Evolutionary conservation across 2,329 filamentous ascomycete genomes (phyloP), one percentile per base, ranked within the genome.

Genomic region (Magnaporthiopsis rhizophila): DNA sequence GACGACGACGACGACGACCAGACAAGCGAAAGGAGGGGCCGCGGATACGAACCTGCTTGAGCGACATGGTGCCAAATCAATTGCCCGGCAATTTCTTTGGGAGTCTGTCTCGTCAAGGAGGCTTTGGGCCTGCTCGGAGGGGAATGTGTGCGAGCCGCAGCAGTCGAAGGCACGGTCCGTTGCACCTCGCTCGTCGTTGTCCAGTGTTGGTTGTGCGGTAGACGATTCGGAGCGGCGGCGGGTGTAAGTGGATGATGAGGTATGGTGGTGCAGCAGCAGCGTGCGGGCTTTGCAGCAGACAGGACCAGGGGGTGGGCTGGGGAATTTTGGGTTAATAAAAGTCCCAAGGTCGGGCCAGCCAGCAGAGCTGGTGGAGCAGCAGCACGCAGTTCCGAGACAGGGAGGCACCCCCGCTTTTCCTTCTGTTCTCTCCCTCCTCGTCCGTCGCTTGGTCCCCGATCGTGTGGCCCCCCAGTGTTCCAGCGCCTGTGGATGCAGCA

Each of bases 11-110:
- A 36, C 34, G 8, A 36, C 9, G 34, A 50, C 7, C 15, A 24
- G 8, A 7, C 45, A 11, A 21, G 38, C 18, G 38, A 50, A 11
- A 36, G 34, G 45, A 53, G 45, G 45, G 45, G 64, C 30, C 24
- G 65, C 59, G 36, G 58, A 28, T 21, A 66, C 70, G 28, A 64
- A 78, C 77, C 72, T 77, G 77, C 68, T 79, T 79, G 64, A 79
- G 67, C 70, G 77, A 79, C 77, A 79, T 79, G 66, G 30, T 21
- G 58, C 45, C 12, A 11, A 53, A 57, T 57, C 61, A 62, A 62
- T 62, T 26, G 38, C 34, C 34, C 30, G 34, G 34, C 59, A 38
- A 38, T 28, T 61, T 34, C 28, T 61, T 26, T 13, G 18, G 34
- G 34, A 45, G 24, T 45, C n/a, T 61, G 15, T 45, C 30, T 61